These are phyloP conservation scores for Lepiota venenata DNA, from an alignment of 768 basidiomycete genomes.

Conservation along the genomic window DNA sequence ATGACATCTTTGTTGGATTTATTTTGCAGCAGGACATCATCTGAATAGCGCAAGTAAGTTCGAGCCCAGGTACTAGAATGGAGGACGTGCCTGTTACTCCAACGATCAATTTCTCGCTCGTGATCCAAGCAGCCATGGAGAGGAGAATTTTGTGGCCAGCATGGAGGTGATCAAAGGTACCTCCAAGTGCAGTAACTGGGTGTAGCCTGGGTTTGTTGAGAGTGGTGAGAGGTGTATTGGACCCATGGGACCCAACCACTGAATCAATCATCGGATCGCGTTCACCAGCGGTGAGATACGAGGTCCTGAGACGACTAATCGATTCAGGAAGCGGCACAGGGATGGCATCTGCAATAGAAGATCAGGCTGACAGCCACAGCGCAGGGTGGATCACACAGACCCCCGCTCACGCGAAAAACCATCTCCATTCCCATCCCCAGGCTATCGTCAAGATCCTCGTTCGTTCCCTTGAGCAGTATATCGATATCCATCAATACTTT, in stretches of 20 bases:
- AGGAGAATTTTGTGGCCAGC: conserved; percentile 96
- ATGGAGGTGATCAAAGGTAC: conserved; percentile 98
- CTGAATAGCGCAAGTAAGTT: conserved; percentile 30
- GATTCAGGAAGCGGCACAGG: conserved; percentile 39
- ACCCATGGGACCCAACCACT: not conserved
- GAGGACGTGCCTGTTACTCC: conserved; percentile 72
- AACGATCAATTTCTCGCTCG: conserved; percentile 77
- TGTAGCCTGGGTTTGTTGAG: conserved; percentile 26
- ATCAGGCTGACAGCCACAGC: conserved; percentile 1
- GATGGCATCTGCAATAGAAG: conserved; percentile 31
- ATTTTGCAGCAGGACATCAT: conserved; percentile 63
- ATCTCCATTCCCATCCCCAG: conserved; percentile 42
- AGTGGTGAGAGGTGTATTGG: conserved; percentile 1
- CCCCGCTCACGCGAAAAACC: conserved; percentile 46
- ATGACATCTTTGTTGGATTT: conserved; percentile 71
- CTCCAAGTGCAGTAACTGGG: conserved; percentile 85
- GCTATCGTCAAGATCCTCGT: conserved; percentile 39
- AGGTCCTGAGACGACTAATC: conserved; percentile 34
- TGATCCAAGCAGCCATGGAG: conserved; percentile 86
- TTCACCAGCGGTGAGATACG: conserved; percentile 31
- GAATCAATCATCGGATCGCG: conserved; percentile 15
- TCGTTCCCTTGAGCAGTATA: conserved; percentile 64
- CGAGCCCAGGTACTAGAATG: conserved; percentile 2
- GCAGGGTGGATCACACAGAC: conserved; percentile 24
- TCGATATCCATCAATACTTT: conserved; percentile 76